Evolutionary conservation across 441 rosid species (phyloP), one percentile per base, ranked within the genome.

Genomic region (Sinapis alba): DNA sequence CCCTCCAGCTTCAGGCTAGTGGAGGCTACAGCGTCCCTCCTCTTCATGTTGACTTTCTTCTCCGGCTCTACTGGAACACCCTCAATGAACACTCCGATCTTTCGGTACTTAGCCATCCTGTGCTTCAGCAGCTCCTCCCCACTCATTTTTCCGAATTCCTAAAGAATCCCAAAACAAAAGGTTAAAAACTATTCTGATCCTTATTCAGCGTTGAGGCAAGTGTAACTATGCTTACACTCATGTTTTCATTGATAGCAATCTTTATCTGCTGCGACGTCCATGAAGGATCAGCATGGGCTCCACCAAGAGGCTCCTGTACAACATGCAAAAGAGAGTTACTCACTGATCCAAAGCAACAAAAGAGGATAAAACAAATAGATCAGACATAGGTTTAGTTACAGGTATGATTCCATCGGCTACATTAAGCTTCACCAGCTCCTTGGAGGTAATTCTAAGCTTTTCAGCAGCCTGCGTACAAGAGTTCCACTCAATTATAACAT

Each of bases 401-500:
- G 91, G 95, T 69, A 95, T 90, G 82, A 90, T 67, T 71, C 88
- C 95, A 88, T 95, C 98, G 1, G 95, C 96, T 80, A 95, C 83
- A 80, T 86, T 79, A 67, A 91, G 86, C 84, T 65, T 86, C 78
- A 81, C 79, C 83, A 90, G 82, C 79, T 93, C 97, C 16, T 51
- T 3, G 50, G 92, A 87, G 38, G 98, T 95, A 70, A 95, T 95
- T 84, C 78, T 91, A 82, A 95, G 87, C 82, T 86, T 90, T 83
- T 87, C 88, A 45, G 99, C 98, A 62, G 99, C 99, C 99, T 93
- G 87, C 68, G 63, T 21, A 72, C 47, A 68, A 51, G 63, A 65
- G 6, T n/a, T 73, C 53, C 27, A 15, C 23, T 56, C 32, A 62
- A 30, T 32, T 61, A 7, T 73, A 65, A 20, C 47, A 15, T 47